Conservation (phyloP, 2,329 filamentous ascomycete species). For the Hymenoscyphus infarciens region DNA sequence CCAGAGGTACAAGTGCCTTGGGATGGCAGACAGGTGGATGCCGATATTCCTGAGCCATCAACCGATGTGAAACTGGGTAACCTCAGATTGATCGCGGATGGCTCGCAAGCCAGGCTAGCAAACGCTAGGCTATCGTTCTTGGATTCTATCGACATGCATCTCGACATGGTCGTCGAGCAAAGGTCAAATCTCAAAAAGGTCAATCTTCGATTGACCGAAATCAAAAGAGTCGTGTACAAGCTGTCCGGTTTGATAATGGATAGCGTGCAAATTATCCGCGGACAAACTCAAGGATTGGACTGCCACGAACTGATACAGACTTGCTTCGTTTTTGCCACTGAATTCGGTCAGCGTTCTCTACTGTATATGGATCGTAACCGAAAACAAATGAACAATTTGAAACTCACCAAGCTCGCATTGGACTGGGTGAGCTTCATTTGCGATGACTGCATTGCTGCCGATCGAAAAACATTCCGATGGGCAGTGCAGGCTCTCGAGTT, state of each 20-base stretch:
- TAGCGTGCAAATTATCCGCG: slow-evolving; percentile 87
- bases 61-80: slow-evolving; percentile 85
- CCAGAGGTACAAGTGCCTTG: slow-evolving; percentile 77
- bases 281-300: slow-evolving; percentile 77
- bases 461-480: slow-evolving; percentile 96
- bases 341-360: slow-evolving; percentile 92
- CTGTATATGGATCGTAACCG: slow-evolving; percentile 95
- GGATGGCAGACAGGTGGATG: slow-evolving; percentile 72
- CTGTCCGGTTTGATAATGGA: slow-evolving; percentile 98
- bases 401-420: slow-evolving; percentile 85
- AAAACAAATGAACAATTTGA: slow-evolving; percentile 94
- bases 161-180: slow-evolving; percentile 88
- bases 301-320: slow-evolving; percentile 96
- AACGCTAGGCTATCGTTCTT: slow-evolving; percentile 77
- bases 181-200: slow-evolving; percentile 91
- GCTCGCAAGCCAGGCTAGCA: slow-evolving; percentile 72
- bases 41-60: slow-evolving; percentile 71
- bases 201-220: slow-evolving; percentile 85
- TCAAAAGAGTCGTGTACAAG: slow-evolving; percentile 93
- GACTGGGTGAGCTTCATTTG: slow-evolving; percentile 99
- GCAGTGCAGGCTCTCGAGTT: slow-evolving; percentile 93
- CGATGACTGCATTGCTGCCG: slow-evolving; percentile 90
- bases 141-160: slow-evolving; percentile 74
- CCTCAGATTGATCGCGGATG: slow-evolving; percentile 82
- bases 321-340: slow-evolving; percentile 97